Evolutionary conservation across 352 stramenopile species (phyloP), one percentile per base, ranked within the genome.

Genomic region (Pythium phragmiticola): DNA sequence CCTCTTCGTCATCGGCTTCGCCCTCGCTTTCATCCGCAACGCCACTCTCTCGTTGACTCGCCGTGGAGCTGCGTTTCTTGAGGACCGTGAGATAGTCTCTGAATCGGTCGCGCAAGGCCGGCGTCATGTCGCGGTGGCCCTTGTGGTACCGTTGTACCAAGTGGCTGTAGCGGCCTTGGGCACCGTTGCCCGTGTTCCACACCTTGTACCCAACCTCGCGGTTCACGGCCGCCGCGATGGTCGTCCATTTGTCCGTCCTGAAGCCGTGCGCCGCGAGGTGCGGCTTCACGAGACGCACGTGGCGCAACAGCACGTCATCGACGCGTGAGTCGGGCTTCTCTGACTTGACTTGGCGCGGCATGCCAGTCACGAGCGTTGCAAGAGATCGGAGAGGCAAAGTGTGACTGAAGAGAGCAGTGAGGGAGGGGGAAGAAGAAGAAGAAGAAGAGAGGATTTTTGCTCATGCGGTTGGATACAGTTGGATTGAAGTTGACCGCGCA

Each of bases 251-350:
- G 26, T 54, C 48, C 4, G 26, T 56, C 3, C 37, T 46, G 47
- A 64, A 64, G n/a, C 57, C 57, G 2, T 17, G 43, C 14, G 26
- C 11, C 26, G 57, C 57, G 36, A 64, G 57, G 13, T 64, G 47
- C 8, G 57, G 57, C 48, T 57, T 57, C 17, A 64, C 47, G 17
- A 64, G 34, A 7, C 57, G 57, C 21, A 64, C 50, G 16, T 57
- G 47, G 21, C 57, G 57, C 16, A 64, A 12, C 14, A 64, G 36
- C 34, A 23, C n/a, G 16, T 47, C 9, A 23, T 64, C 57, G 19
- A 19, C 14, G 11, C 34, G 46, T 4, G 47, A 2, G 17, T 64
- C 57, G 23, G 23, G n/a, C 47, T 21, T 16, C 26, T 36, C 12
- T n/a, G 21, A 26, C 16, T n/a, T 53, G 26, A 12, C 48, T 2